These are phyloP conservation scores for Ophiostoma novo-ulmi DNA, from an alignment of 2,329 filamentous ascomycete species.

Conservation along the genomic window DNA sequence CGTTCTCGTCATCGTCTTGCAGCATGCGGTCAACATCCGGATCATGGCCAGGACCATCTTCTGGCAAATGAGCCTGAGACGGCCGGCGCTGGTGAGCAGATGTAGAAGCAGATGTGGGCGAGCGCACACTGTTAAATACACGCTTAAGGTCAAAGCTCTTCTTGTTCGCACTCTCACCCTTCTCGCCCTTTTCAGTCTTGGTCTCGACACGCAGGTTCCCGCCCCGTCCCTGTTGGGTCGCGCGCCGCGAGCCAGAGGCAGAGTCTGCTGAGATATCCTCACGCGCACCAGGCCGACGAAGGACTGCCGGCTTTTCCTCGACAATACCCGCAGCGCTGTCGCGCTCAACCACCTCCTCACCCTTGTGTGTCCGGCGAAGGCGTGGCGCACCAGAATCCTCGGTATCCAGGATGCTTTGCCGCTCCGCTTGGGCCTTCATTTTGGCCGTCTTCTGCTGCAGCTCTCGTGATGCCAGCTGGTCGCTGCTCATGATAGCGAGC, in stretches of 20 bases:
- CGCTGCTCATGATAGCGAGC: constrained; percentile 79
- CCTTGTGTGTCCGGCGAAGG: constrained; percentile 87
- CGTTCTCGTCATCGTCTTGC: constrained; percentile 66
- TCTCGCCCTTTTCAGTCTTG: constrained; percentile 31
- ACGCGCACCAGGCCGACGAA: constrained; percentile 1
- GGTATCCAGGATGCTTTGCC: constrained; percentile 77
- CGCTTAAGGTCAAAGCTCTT: constrained; percentile 76
- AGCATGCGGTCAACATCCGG: constrained; percentile 86
- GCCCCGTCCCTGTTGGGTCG: constrained; percentile 24
- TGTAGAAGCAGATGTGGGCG: constrained; percentile 47
- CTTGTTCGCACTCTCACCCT: constrained; percentile 44
- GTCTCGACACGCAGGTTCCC: constrained; percentile 43
- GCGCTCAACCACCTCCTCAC: constrained; percentile 81
- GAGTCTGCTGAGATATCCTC: constrained; percentile 10
- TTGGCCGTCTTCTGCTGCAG: constrained; percentile 71
- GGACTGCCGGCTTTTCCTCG: constrained; percentile 37
- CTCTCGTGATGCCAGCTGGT: constrained; percentile 89
- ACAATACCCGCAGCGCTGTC: constrained; percentile 47
- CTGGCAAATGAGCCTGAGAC: constrained; percentile 44
- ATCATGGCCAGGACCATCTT: constrained; percentile 63
- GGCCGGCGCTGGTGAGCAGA: constrained; percentile 41
- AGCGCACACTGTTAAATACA: constrained; percentile 78
- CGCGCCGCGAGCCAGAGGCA: constrained; percentile 10
- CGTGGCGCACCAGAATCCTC: constrained; percentile 66
- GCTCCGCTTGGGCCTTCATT: constrained; percentile 72